These are phyloP conservation scores for Fomitopsis pinicola DNA, from an alignment of 1,284 basidiomycete species.

Conservation along the genomic window DNA sequence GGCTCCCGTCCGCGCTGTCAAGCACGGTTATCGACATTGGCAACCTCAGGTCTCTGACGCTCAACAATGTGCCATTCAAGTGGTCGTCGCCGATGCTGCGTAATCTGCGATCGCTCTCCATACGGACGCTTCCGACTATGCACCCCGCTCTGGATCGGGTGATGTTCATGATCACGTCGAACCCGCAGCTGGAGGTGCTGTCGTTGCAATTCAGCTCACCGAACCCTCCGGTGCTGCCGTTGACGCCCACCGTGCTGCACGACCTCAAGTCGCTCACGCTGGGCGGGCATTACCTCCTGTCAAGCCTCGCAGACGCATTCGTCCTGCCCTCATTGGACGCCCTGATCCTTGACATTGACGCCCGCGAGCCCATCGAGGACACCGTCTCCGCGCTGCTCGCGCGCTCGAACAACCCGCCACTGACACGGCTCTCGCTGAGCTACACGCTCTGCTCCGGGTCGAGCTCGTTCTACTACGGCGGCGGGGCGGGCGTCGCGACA, in stretches of 20 bases:
- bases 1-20: slow-evolving; percentile 54
- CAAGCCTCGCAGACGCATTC: slow-evolving; percentile 57
- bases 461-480: slow-evolving; percentile 38
- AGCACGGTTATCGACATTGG: slow-evolving; percentile 37
- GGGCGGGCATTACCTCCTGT: slow-evolving; percentile 63
- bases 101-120: slow-evolving; percentile 51
- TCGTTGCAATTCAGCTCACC: slow-evolving; percentile 58
- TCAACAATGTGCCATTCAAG: slow-evolving; percentile 70
- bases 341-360: slow-evolving; percentile 62
- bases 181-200: slow-evolving; percentile 49
- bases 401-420: slow-evolving; percentile 50
- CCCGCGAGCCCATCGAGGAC: slow-evolving; percentile 65
- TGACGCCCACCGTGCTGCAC: slow-evolving; percentile 44
- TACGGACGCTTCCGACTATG: slow-evolving; percentile 59
- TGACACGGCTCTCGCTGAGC: slow-evolving; percentile 54
- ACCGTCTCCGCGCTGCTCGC: slow-evolving; percentile 52
- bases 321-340: slow-evolving; percentile 48
- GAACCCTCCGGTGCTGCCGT: slow-evolving; percentile 55
- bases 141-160: slow-evolving; percentile 63
- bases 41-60: slow-evolving; percentile 48
- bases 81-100: slow-evolving; percentile 67
- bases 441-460: slow-evolving; percentile 39
- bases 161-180: slow-evolving; percentile 53
- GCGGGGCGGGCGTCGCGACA: slow-evolving; percentile 37
- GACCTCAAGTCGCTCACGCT: slow-evolving; percentile 51